Evolutionary conservation across 2,329 filamentous ascomycete genomes (phyloP).

Genomic region (Phaeoacremonium minimum): DNA sequence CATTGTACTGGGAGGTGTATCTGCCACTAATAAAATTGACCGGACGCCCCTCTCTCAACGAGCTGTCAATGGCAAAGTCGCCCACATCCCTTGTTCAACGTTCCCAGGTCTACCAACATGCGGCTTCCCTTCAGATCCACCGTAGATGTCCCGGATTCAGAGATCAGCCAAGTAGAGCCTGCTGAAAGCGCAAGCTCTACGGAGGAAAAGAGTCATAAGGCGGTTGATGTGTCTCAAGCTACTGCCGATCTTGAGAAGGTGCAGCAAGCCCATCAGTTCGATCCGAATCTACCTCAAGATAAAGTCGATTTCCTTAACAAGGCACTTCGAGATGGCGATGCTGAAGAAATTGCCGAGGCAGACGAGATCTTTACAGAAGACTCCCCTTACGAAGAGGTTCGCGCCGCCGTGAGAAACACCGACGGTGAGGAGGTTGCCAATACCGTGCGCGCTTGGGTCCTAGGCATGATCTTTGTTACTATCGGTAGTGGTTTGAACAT

Average conservation of each 20-base stretch:
- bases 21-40: no score
- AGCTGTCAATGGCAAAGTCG: no score
- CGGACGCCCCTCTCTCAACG: no score
- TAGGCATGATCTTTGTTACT: constrained; percentile 38
- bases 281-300: constrained; percentile 25
- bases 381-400: constrained; percentile 34
- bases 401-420: constrained; percentile 37
- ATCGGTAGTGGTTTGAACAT: constrained; percentile 32
- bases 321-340: constrained; percentile 22
- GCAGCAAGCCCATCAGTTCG: constrained; percentile 25
- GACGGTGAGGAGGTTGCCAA: constrained; percentile 37
- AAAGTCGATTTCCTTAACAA: constrained; percentile 24
- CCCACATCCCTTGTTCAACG: no score
- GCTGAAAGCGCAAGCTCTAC: not conserved
- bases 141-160: no score
- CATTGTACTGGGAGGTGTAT: no score
- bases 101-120: no score
- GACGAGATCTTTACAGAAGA: constrained; percentile 26
- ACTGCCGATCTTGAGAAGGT: constrained; percentile 20
- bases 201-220: constrained; percentile 2
- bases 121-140: no score
- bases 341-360: constrained; percentile 21
- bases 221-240: constrained; percentile 6
- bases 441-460: constrained; percentile 38
- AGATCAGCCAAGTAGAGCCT: not conserved